Conservation (phyloP, 768 basidiomycete genomes). For the Boletus sensibilis region DNA sequence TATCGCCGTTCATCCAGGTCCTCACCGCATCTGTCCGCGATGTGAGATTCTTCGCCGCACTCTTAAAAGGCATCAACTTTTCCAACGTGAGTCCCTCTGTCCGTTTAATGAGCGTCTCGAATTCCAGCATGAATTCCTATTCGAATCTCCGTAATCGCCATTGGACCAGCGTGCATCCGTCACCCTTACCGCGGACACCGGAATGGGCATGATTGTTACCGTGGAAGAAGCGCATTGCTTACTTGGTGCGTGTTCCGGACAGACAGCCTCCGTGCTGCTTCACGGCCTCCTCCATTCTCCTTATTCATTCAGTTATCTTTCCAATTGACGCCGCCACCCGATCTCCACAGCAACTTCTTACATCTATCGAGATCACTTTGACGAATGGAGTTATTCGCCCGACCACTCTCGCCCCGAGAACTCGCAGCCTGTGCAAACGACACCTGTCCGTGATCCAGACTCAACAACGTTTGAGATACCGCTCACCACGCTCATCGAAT, state of each 20-base stretch:
- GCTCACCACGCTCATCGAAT: constrained; percentile 81
- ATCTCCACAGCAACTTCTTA: constrained; percentile 72
- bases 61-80: constrained; percentile 83
- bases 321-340: not conserved
- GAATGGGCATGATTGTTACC: constrained; percentile 74
- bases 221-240: constrained; percentile 86
- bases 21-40: constrained; percentile 74
- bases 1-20: constrained; percentile 37
- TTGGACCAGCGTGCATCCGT: constrained; percentile 68
- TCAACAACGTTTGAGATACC: constrained; percentile 73
- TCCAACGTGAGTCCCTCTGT: constrained; percentile 54
- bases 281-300: not conserved
- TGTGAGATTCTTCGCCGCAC: constrained; percentile 73
- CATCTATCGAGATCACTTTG: constrained; percentile 74
- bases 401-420: constrained; percentile 31
- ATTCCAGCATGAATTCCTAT: not conserved
- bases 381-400: constrained; percentile 68
- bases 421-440: constrained; percentile 20
- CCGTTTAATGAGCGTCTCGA: not conserved
- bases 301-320: not conserved
- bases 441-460: constrained; percentile 12
- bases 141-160: constrained; percentile 7
- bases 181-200: constrained; percentile 57
- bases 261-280: constrained; percentile 3
- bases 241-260: constrained; percentile 51